These are phyloP conservation scores for Solanum pinnatisectum DNA, from an alignment of 257 asterid species.

Conservation along the genomic window DNA sequence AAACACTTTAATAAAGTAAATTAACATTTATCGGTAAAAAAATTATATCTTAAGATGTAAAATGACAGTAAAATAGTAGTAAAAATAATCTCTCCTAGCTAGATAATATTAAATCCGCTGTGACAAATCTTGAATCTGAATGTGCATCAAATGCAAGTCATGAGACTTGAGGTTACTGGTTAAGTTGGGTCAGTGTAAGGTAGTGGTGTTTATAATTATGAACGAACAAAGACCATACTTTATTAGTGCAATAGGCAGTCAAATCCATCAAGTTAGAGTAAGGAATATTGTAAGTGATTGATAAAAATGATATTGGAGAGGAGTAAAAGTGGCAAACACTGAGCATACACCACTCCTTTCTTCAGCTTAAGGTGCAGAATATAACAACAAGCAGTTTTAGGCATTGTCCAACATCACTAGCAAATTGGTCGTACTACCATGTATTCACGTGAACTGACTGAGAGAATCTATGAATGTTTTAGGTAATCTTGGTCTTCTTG, in stretches of 20 bases:
- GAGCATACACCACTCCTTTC: background rate
- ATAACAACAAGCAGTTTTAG: conserved; percentile 8
- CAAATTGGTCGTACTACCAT: conserved; percentile 12
- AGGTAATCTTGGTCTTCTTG: conserved; percentile 8
- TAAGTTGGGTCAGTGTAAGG: background rate
- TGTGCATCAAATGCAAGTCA: background rate
- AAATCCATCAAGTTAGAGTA: background rate
- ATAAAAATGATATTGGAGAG: background rate
- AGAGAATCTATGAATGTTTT: background rate
- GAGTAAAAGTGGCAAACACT: background rate
- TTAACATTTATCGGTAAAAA: background rate
- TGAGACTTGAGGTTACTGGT: background rate
- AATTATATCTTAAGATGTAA: too few relatives aligned
- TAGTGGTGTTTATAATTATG: background rate
- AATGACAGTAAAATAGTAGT: background rate
- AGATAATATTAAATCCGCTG: background rate
- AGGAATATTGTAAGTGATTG: background rate
- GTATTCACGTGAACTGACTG: conserved; percentile 33
- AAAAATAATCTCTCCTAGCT: background rate
- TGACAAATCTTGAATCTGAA: background rate
- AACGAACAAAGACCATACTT: conserved; percentile 12
- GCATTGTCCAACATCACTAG: conserved; percentile 3
- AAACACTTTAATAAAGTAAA: background rate
- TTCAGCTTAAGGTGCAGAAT: background rate
- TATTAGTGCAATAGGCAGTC: conserved; percentile 15